These are phyloP conservation scores for Aspergillus sparsus DNA, from an alignment of 495 filamentous ascomycete genomes.

Conservation along the genomic window DNA sequence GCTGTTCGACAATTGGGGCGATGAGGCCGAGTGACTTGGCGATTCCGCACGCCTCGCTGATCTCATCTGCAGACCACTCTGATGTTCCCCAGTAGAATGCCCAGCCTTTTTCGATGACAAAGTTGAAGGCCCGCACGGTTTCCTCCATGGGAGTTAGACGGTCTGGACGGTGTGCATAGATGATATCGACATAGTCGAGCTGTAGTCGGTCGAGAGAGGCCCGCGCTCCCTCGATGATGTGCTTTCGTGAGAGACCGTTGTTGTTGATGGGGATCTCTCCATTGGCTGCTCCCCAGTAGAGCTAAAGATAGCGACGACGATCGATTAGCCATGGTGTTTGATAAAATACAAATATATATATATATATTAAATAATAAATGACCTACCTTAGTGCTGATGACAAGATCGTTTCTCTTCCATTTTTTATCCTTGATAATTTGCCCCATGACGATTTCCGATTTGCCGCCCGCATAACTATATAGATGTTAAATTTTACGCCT, in stretches of 20 bases:
- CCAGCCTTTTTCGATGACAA: constrained; percentile 73
- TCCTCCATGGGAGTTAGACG: constrained; percentile 84
- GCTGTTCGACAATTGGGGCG: constrained; percentile 82
- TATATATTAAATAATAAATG: no score
- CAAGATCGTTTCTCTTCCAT: constrained; percentile 78
- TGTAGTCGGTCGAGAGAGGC: constrained; percentile 67
- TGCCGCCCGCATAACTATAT: constrained; percentile 59
- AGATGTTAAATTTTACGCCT: neutral
- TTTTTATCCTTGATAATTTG: constrained; percentile 59
- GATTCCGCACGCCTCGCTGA: constrained; percentile 70
- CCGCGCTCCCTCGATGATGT: constrained; percentile 72
- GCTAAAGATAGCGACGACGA: constrained; percentile 42
- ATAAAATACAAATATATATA: no score
- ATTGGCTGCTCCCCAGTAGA: constrained; percentile 67
- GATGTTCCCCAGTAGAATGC: constrained; percentile 91
- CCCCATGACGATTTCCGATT: constrained; percentile 75
- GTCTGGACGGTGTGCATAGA: constrained; percentile 86
- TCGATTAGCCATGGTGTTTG: neutral
- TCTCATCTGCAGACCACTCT: constrained; percentile 83
- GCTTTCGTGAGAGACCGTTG: constrained; percentile 77
- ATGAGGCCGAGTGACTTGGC: constrained; percentile 77
- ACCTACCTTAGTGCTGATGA: constrained; percentile 78
- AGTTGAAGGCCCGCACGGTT: constrained; percentile 80
- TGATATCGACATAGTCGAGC: constrained; percentile 70
- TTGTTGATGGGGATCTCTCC: constrained; percentile 70